These are phyloP conservation scores for Ambrosiella cleistominuta DNA, from an alignment of 2,329 filamentous ascomycete genomes.

Conservation along the genomic window DNA sequence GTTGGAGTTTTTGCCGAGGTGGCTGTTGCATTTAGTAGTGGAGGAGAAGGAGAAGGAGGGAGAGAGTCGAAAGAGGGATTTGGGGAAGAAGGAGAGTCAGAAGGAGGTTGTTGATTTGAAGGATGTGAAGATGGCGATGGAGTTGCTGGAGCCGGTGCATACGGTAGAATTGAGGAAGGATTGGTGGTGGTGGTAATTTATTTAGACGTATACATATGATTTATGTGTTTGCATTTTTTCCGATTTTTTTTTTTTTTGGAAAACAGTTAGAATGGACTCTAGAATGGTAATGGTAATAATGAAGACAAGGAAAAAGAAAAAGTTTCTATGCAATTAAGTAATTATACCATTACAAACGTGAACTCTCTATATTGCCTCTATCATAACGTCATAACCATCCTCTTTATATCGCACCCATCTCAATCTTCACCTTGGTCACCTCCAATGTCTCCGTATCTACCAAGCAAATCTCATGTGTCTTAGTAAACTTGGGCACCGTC, in stretches of 20 bases:
- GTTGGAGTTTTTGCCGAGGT: conserved; percentile 15
- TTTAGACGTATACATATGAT: not conserved
- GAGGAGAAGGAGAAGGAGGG: not conserved
- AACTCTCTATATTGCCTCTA: not conserved
- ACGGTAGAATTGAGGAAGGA: not conserved
- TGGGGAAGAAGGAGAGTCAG: not conserved
- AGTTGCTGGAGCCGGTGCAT: conserved; percentile 5
- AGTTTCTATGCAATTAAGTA: not conserved
- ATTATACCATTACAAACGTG: conserved; percentile 7
- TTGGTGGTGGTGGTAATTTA: conserved; percentile 9
- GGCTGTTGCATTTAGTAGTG: conserved; percentile 17
- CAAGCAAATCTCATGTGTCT: conserved; percentile 63
- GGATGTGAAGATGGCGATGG: not conserved
- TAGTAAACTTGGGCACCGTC: conserved; percentile 65
- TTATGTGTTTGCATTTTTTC: not conserved
- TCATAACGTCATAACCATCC: conserved; percentile 6
- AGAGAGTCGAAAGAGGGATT: not conserved
- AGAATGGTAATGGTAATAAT: not conserved
- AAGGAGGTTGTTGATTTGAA: conserved; percentile 1
- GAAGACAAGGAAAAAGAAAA: not conserved
- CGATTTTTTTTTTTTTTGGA: not conserved
- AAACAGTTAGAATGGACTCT: not conserved
- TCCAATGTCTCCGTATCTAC: conserved; percentile 76
- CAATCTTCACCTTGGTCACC: conserved; percentile 49
- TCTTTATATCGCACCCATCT: conserved; percentile 11